A percentile compares a stretch with the other conserved stretches of the same genome.
Evolutionary conservation across 148 eudicot species (phyloP).

Genomic region (Camellia lanceoleosa): DNA sequence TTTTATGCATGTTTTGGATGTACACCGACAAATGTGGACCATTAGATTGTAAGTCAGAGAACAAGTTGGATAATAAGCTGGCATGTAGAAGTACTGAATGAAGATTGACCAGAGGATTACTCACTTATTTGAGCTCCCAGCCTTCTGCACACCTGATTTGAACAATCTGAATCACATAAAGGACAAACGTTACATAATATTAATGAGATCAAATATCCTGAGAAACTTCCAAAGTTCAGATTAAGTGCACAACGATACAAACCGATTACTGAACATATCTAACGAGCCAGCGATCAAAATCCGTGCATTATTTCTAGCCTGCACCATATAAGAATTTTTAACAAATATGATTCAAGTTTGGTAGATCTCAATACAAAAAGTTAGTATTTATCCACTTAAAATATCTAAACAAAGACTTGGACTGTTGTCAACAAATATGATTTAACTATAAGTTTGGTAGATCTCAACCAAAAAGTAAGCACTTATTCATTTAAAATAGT

Average conservation of each 20-base stretch:
- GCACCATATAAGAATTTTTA: constrained; percentile 11
- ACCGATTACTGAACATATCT: constrained; percentile 73
- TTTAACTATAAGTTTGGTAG: too few relatives aligned
- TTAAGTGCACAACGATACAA: constrained; percentile 12
- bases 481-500: too few relatives aligned
- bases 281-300: constrained; percentile 69
- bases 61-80: not conserved
- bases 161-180: constrained; percentile 50
- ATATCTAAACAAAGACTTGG: not conserved
- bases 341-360: not conserved
- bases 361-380: too few relatives aligned
- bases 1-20: not conserved
- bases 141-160: constrained; percentile 69
- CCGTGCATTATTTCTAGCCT: constrained; percentile 91
- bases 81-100: not conserved
- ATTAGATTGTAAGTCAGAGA: not conserved
- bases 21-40: not conserved
- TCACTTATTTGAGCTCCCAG: constrained; percentile 66
- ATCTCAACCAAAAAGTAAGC: too few relatives aligned
- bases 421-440: not conserved
- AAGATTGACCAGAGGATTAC: constrained; percentile 18
- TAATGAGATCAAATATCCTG: constrained; percentile 1
- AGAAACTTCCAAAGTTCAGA: not conserved
- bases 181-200: not conserved
- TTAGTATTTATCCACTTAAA: not conserved